Evolutionary conservation across 352 stramenopile species (phyloP), one percentile per base, ranked within the genome.

Genomic region (Phytophthora sp.): DNA sequence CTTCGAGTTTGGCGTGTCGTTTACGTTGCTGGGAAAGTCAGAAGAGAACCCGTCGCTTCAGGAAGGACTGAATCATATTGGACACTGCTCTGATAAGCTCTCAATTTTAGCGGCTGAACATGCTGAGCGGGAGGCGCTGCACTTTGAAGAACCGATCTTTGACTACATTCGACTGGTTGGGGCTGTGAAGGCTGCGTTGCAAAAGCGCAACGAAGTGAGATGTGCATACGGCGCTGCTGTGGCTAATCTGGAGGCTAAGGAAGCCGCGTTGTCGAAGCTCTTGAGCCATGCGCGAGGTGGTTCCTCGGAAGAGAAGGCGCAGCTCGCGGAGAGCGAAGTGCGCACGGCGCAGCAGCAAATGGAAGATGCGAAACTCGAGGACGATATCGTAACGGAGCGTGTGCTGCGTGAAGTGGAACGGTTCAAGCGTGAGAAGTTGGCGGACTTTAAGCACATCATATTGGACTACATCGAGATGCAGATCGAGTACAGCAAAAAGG

Each of bases 381-480:
- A 97, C 81, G 92, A 98, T 13, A 90, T 97, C 33, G 93, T 98
- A 8, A 98, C 88, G 50, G 93, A 98, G 69, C 89, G 96, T 21
- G 93, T 98, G 2, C 82, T 99, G 56, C 83, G 94, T n/a, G 96
- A 99, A 74, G 95, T 99, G n/a, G 95, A 98, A 76, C 85, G 96
- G 11, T 99, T 99, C 79, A 98, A 98, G 66, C 79, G 90, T 4
- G 93, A 98, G 57, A 98, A 98, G 49, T 79, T 97, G 0, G 86
- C 89, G 7, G 96, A 99, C 62, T 98, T 99, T 67, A 97, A 97
- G 63, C 84, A 86, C 42, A 98, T 98, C 54, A 93, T 99, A 15
- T 77, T 99, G 61, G 93, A 99, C 42, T 99, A 98, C 79, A 98
- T 98, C 67, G 85, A 98, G 54, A 88, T 98, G 71, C 95, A 99